phyloP scores from a whole-genome alignment of 129 eudicot genomes.

The Cynara cardunculus region DNA sequence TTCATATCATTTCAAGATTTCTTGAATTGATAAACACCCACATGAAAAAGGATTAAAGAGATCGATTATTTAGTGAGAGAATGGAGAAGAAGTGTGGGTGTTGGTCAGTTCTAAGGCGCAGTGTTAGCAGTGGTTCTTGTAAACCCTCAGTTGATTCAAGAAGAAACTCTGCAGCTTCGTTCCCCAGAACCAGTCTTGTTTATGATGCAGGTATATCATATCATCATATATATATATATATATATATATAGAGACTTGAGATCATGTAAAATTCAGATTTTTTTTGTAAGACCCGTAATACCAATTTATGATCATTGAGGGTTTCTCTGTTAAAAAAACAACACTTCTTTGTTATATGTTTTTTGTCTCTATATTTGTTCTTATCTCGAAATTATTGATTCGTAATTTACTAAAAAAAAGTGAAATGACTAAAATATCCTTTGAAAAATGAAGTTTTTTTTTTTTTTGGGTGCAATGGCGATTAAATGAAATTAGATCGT shows the following conservation, averaged over 20 bases:
- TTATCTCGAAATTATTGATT: background rate
- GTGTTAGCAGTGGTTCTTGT: slow-evolving; percentile 48
- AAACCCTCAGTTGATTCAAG: slow-evolving; percentile 52
- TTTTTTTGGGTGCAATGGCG: no score
- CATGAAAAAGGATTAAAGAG: slow-evolving; percentile 11
- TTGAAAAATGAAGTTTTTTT: background rate
- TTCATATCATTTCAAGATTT: background rate
- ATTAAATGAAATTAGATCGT: no score
- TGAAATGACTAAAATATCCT: slow-evolving; percentile 13
- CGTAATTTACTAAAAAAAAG: background rate
- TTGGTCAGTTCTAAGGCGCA: slow-evolving; percentile 68
- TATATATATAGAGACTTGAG: no score
- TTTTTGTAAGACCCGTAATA: no score
- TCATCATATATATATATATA: background rate
- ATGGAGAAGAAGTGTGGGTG: slow-evolving; percentile 89
- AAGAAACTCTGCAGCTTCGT: slow-evolving; percentile 49
- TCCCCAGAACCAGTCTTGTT: slow-evolving; percentile 88
- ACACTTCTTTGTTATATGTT: background rate
- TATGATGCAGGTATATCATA: slow-evolving; percentile 78
- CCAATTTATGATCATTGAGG: background rate
- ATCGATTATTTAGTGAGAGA: background rate
- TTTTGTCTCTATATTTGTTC: slow-evolving; percentile 14
- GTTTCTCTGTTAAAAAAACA: background rate
- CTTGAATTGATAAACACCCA: slow-evolving; percentile 7
- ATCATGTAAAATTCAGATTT: no score